Percentiles rank a stretch among this genome's conserved stretches.
Conservation (phyloP, 2,329 filamentous ascomycete species). For the Coniochaeta ligniaria region DNA sequence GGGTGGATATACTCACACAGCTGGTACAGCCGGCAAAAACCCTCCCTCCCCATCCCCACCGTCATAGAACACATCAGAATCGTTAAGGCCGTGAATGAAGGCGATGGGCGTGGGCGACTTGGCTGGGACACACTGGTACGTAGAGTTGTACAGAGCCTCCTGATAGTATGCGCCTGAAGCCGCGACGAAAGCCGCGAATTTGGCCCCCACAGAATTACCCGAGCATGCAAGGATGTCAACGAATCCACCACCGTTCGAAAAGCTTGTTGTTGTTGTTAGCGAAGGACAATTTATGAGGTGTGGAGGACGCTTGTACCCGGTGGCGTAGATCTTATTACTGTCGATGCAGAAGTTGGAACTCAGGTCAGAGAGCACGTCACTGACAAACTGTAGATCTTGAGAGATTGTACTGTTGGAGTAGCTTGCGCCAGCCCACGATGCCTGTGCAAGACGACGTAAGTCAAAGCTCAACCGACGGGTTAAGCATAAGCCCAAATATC, state of each 20-base stretch:
- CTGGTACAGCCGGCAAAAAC: conserved; percentile 27
- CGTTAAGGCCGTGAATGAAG: conserved; percentile 36
- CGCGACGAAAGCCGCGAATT: conserved; percentile 37
- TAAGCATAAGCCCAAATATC: no score
- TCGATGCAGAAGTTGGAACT: conserved; percentile 34
- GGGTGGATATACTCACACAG: conserved; percentile 16
- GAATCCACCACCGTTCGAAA: conserved; percentile 40
- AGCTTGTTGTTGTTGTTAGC: neutral
- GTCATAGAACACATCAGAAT: conserved; percentile 32
- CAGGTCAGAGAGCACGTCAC: conserved; percentile 32
- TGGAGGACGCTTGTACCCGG: conserved; percentile 17
- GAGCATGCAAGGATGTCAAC: conserved; percentile 33
- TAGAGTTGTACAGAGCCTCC: conserved; percentile 14
- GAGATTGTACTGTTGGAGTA: conserved; percentile 32
- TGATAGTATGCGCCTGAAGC: conserved; percentile 39
- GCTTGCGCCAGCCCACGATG: conserved; percentile 38
- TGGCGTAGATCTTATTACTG: conserved; percentile 33
- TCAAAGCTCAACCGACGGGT: no score
- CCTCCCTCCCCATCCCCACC: conserved; percentile 36
- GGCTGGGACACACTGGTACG: conserved; percentile 29
- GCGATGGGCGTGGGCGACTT: conserved; percentile 31
- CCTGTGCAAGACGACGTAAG: conserved; percentile 9
- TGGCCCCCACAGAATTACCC: conserved; percentile 26
- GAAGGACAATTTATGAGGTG: no score
- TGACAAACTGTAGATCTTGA: conserved; percentile 37